A percentile compares a stretch with the other conserved stretches of the same genome.
These are phyloP conservation scores for Oryza glumipatula DNA, from an alignment of 176 grass and related monocot genomes.

Conservation along the genomic window DNA sequence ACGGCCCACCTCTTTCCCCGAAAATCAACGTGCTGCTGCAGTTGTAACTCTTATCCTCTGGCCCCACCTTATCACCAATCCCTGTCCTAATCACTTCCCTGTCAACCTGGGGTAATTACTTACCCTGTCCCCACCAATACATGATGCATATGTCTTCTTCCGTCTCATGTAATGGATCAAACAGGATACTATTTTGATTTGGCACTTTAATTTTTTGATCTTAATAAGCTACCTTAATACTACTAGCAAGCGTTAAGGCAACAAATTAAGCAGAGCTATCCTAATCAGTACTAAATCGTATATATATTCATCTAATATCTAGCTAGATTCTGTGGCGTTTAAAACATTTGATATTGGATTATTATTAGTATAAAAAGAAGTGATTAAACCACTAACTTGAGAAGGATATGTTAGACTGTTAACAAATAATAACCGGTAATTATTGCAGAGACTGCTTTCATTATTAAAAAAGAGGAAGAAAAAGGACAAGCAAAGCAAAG, in stretches of 20 bases:
- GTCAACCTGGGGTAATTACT: not conserved
- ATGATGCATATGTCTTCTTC: no score
- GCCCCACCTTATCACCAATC: not conserved
- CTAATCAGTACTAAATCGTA: no score
- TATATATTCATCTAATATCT: no score
- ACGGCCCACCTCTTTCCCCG: not conserved
- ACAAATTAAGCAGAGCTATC: no score
- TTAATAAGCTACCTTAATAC: no score
- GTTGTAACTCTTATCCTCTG: not conserved
- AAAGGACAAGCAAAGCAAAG: no score
- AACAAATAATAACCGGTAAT: no score
- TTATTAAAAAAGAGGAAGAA: not conserved
- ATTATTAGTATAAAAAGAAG: not conserved
- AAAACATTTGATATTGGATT: no score
- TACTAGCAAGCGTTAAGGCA: no score
- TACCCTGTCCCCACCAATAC: not conserved
- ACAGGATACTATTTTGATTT: no score
- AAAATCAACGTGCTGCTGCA: not conserved
- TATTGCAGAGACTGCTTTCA: not conserved
- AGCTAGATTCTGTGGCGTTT: not conserved
- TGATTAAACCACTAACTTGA: not conserved
- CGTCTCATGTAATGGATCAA: not conserved
- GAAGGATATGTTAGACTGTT: not conserved
- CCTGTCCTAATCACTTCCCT: constrained; percentile 5
- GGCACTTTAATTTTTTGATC: no score